Percentiles rank a stretch among this genome's conserved stretches.
Evolutionary conservation across 768 basidiomycete genomes (phyloP).

Genomic region (Amanita subjunquillea): DNA sequence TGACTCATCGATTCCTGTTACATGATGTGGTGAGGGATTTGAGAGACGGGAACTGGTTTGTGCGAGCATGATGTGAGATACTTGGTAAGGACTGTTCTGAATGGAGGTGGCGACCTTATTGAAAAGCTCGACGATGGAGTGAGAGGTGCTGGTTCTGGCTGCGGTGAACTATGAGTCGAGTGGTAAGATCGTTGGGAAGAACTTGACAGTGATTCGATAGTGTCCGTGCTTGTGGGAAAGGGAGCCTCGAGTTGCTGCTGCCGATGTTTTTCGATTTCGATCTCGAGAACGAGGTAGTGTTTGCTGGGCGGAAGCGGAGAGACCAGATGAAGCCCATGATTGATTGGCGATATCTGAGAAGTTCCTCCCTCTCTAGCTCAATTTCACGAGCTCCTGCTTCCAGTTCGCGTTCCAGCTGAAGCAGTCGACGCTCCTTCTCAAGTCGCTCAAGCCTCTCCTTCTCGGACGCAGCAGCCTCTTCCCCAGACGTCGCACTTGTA

Average conservation of each 20-base stretch:
- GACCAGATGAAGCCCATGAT: constrained; percentile 9
- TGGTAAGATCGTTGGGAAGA: constrained; percentile 26
- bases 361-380: constrained; percentile 40
- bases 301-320: constrained; percentile 10
- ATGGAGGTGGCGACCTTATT: background rate
- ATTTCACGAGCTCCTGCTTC: constrained; percentile 43
- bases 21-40: constrained; percentile 12
- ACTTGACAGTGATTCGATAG: background rate
- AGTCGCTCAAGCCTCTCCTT: background rate
- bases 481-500: constrained; percentile 24
- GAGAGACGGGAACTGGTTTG: constrained; percentile 10
- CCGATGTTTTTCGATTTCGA: constrained; percentile 22
- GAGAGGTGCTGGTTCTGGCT: background rate
- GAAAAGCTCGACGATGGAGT: background rate
- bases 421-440: constrained; percentile 46
- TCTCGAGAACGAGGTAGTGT: constrained; percentile 18
- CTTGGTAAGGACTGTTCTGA: background rate
- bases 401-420: constrained; percentile 44
- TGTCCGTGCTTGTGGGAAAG: background rate
- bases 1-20: background rate
- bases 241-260: constrained; percentile 8
- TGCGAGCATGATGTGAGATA: background rate
- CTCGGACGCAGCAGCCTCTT: no score
- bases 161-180: constrained; percentile 19
- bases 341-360: constrained; percentile 20